Conservation (phyloP, 2,329 filamentous ascomycete species). For the Ilyonectria mors-panacis region DNA sequence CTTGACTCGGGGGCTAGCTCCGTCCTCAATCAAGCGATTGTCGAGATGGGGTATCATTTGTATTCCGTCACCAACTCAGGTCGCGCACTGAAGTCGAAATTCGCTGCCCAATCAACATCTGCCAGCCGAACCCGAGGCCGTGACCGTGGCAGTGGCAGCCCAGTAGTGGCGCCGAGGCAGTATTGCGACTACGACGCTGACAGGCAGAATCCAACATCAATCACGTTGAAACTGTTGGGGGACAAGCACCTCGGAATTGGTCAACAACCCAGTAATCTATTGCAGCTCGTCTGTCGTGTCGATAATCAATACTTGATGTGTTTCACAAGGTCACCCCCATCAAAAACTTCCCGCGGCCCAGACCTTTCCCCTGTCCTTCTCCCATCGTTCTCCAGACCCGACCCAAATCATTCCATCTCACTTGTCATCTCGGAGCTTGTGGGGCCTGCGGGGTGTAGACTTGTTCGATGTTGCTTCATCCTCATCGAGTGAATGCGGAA, state of each 20-base stretch:
- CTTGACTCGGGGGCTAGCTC: background rate
- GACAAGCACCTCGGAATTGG: background rate
- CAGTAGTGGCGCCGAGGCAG: background rate
- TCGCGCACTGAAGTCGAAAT: background rate
- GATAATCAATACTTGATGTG: conserved; percentile 23
- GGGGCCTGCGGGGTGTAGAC: conserved; percentile 21
- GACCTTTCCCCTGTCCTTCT: background rate
- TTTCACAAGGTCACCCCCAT: conserved; percentile 13
- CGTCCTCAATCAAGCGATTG: conserved; percentile 19
- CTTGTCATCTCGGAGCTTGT: conserved; percentile 38
- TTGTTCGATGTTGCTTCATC: conserved; percentile 31
- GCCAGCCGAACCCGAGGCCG: background rate
- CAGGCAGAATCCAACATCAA: background rate
- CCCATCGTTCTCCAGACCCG: background rate
- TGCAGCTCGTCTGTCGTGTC: conserved; percentile 16
- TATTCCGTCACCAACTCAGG: background rate
- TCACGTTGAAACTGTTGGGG: background rate
- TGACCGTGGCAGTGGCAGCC: background rate
- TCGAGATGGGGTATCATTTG: conserved; percentile 8
- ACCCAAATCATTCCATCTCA: conserved; percentile 7
- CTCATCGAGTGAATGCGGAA: conserved; percentile 34
- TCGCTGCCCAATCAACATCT: background rate
- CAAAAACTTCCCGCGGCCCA: conserved; percentile 7
- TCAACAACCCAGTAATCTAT: conserved; percentile 9
- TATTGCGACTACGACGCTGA: background rate